Evolutionary conservation across 306 rosid genomes (phyloP).

Genomic region (Pachyrhizus erosus): DNA sequence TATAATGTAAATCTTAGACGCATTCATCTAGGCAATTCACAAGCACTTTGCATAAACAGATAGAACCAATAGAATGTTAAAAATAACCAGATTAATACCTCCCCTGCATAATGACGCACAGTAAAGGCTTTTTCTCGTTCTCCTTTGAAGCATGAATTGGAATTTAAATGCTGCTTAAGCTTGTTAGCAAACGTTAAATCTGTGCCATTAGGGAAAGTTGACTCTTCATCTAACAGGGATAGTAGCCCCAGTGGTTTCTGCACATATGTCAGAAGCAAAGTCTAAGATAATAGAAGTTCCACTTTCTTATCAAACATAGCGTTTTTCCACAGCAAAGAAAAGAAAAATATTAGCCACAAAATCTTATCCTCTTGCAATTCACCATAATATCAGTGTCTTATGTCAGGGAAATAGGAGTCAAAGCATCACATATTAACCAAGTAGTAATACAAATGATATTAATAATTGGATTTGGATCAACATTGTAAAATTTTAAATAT

Average conservation of each 20-base stretch:
- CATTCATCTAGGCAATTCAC: constrained; percentile 19
- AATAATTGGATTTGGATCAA: neutral
- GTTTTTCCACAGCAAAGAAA: constrained; percentile 8
- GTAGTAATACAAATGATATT: neutral
- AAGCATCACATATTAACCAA: neutral
- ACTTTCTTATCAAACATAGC: constrained; percentile 25
- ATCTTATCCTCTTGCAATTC: neutral
- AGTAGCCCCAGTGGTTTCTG: constrained; percentile 98
- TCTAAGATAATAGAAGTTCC: constrained; percentile 29
- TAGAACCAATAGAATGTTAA: constrained; percentile 14
- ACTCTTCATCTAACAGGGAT: constrained; percentile 94
- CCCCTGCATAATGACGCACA: constrained; percentile 96
- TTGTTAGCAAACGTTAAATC: constrained; percentile 94
- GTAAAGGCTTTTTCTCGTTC: constrained; percentile 88
- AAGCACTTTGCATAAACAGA: constrained; percentile 31
- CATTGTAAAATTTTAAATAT: neutral
- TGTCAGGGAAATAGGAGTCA: constrained; percentile 5
- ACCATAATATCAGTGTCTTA: constrained; percentile 12
- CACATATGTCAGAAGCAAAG: constrained; percentile 40
- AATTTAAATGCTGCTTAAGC: constrained; percentile 89
- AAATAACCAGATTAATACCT: constrained; percentile 66
- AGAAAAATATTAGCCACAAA: constrained; percentile 5
- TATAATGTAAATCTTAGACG: constrained; percentile 22
- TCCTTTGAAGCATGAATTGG: constrained; percentile 88
- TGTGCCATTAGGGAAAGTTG: constrained; percentile 96